Conservation (phyloP, 192 early-diverging fungal genomes). For the Podila clonocystis region DNA sequence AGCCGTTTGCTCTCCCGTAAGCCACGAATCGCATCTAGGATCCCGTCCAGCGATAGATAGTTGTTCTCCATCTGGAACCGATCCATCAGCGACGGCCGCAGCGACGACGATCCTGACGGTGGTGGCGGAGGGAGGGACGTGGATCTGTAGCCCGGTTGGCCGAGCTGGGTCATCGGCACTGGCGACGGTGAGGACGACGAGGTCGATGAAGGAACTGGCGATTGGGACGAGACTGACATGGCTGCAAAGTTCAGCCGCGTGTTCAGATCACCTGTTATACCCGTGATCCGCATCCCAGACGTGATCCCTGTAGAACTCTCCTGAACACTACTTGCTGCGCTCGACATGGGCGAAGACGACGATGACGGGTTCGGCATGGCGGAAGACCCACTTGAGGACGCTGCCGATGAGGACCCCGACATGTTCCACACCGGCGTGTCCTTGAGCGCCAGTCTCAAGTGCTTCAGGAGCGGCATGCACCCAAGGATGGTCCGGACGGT, state of each 20-base stretch:
- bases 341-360: conserved; percentile 9
- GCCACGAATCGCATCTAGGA: conserved; percentile 41
- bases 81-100: conserved; percentile 18
- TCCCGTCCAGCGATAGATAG: conserved; percentile 41
- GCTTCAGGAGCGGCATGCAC: conserved; percentile 42
- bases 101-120: neutral
- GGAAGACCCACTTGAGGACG: neutral
- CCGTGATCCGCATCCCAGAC: neutral
- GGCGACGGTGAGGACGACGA: neutral
- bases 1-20: conserved; percentile 31
- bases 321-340: neutral
- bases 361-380: neutral
- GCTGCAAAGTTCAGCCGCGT: neutral
- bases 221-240: neutral
- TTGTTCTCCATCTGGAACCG: conserved; percentile 45
- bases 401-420: conserved; percentile 1
- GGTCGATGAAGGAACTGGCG: neutral
- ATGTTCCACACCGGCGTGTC: conserved; percentile 19
- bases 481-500: conserved; percentile 41
- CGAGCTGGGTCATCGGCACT: neutral
- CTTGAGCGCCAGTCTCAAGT: conserved; percentile 34
- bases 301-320: neutral
- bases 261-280: neutral
- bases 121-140: neutral
- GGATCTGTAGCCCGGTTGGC: neutral